phyloP scores from a whole-genome alignment of 106 monocot species.

The Alisma plantagoaquatica region DNA sequence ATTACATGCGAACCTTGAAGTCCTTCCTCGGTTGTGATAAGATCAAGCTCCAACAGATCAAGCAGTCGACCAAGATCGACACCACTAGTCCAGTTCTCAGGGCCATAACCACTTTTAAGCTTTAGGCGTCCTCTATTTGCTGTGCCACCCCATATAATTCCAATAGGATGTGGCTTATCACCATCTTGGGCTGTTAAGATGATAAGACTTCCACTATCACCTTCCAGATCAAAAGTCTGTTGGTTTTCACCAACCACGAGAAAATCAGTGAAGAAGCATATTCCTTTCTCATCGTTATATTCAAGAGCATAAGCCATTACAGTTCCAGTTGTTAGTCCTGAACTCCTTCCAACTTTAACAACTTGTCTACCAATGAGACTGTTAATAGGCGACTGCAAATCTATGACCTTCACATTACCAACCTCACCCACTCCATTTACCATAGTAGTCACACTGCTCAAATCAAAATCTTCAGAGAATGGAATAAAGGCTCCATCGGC shows the following conservation, averaged over 20 bases:
- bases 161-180: constrained; percentile 65
- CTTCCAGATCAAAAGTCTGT: constrained; percentile 91
- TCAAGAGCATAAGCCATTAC: constrained; percentile 84
- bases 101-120: constrained; percentile 60
- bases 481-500: constrained; percentile 98
- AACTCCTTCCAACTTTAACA: constrained; percentile 88
- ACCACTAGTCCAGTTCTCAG: constrained; percentile 96
- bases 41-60: constrained; percentile 85
- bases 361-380: constrained; percentile 75
- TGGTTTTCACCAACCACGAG: constrained; percentile 90
- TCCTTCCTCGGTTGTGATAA: constrained; percentile 63
- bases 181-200: constrained; percentile 53
- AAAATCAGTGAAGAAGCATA: constrained; percentile 91
- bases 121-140: constrained; percentile 86
- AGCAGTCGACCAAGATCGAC: constrained; percentile 94
- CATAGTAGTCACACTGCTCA: constrained; percentile 55
- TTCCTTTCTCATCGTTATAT: constrained; percentile 93
- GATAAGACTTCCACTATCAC: constrained; percentile 93
- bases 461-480: constrained; percentile 75
- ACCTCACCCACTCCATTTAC: constrained; percentile 86
- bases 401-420: constrained; percentile 67
- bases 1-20: constrained; percentile 48
- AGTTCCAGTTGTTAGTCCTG: constrained; percentile 74
- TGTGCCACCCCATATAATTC: constrained; percentile 94
- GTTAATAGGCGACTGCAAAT: constrained; percentile 74